These are phyloP conservation scores for Bonia amplexicaulis DNA, from an alignment of 176 grass and related monocot genomes.

Conservation along the genomic window DNA sequence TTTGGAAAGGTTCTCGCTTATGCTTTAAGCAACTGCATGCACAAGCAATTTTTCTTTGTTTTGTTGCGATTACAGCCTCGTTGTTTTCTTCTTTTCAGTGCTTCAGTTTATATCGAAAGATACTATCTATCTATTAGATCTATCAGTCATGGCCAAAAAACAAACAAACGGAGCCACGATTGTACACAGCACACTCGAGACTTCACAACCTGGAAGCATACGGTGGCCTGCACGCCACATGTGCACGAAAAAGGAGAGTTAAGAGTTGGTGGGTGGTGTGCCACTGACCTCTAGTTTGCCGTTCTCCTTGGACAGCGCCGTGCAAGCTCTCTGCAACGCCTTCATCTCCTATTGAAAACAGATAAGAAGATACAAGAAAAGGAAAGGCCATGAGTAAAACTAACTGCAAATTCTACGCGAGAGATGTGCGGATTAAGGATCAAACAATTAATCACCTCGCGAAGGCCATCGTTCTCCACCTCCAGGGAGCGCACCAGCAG, in stretches of 20 bases:
- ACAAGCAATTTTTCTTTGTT: not conserved
- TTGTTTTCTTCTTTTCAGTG: no score
- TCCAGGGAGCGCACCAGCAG: slow-evolving; percentile 48
- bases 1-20: not conserved
- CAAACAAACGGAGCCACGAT: not conserved
- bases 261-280: not conserved
- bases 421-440: not conserved
- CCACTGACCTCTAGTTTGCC: slow-evolving; percentile 43
- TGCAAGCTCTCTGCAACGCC: slow-evolving; percentile 34
- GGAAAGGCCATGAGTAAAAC: not conserved
- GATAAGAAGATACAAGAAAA: not conserved
- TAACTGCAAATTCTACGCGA: not conserved
- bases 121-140: no score
- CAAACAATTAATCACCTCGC: slow-evolving; percentile 24
- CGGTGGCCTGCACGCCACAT: not conserved
- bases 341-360: slow-evolving; percentile 36
- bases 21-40: slow-evolving; percentile 19
- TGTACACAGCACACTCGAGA: not conserved
- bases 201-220: not conserved
- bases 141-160: no score
- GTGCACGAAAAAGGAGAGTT: not conserved
- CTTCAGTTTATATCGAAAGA: no score
- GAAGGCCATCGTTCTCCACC: slow-evolving; percentile 54
- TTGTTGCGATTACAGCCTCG: not conserved
- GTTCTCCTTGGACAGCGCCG: slow-evolving; percentile 39